Base-by-base conservation (phyloP, 192 early-diverging fungal species). In the Coemansia sp. region DNA sequence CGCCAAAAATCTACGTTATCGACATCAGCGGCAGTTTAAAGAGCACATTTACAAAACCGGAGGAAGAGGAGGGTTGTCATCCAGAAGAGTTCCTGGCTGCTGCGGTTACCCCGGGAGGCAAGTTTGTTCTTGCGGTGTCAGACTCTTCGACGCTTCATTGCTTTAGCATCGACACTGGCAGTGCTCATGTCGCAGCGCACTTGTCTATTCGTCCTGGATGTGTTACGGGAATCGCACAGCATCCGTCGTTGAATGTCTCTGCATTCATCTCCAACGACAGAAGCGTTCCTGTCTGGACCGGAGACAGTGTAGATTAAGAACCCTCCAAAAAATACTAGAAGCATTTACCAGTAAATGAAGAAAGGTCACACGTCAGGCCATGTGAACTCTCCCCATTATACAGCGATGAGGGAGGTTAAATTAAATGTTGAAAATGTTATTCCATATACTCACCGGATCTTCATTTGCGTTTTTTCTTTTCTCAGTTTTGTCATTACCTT, bases 221-320 rank as follows among this genome's bases (percentile, higher is more conserved):
- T 52, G 84, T 96, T 0, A 87, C 91, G 65, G 93, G 93, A 3
- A 80, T 96, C 46, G 81, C 84, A 1, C 76, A 87, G 40, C 96
- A 98, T 82, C 96, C 96, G 16, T 88, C 86, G 37, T 82, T 93
- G 11, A 98, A 95, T 71, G 86, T 95, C 22, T 61, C 67, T 8
- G 80, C 80, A 0, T 82, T 82, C 58, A 72, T 76, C 42, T 69
- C 69, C 2, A 68, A 65, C 21, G 79, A 76, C 51, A 66, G 79
- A 10, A 64, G 62, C 1, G 60, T 82, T 13, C 74, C 79, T 5
- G 66, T 81, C 15, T 82, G 73, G 73, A 65, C 65, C 10, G 63
- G 62, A 21, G 42, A 49, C 21, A 52, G 26, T 18, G 10, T 13
- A 22, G 49, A 22, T 13, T 52, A 6, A 11, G 16, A 32, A 32